Conservation (phyloP, 371 early-diverging fungal species). For the Scutellospora calospora region DNA sequence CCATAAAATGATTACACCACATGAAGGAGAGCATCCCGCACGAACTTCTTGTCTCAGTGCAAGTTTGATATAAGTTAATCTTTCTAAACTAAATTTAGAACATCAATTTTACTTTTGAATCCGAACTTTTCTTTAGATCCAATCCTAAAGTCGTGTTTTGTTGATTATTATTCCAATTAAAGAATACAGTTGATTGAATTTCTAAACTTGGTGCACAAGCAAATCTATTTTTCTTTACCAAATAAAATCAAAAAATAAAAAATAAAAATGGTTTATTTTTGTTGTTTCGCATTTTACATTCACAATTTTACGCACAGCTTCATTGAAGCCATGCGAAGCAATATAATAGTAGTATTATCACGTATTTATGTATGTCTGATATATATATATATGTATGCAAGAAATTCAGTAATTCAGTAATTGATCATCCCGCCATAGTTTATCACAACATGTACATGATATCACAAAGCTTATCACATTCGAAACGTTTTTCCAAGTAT, state of each 20-base stretch:
- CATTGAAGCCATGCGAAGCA: background rate
- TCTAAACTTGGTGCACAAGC: slow-evolving; percentile 6
- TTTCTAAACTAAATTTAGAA: background rate
- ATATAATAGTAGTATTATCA: background rate
- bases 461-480: too few species aligned
- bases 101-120: background rate
- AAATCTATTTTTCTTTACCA: slow-evolving; percentile 7
- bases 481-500: too few species aligned
- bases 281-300: too few species aligned
- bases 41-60: background rate
- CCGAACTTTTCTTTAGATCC: background rate
- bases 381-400: too few species aligned
- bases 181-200: slow-evolving; percentile 34
- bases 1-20: background rate
- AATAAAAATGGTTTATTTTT: too few species aligned
- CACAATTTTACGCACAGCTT: too few species aligned
- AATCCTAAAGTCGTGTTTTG: background rate
- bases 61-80: background rate
- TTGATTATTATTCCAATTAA: slow-evolving; percentile 20
- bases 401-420: too few species aligned
- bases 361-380: too few species aligned
- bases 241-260: background rate
- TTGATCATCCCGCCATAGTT: too few species aligned
- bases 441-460: too few species aligned
- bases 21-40: background rate